Percentiles rank a stretch among this genome's conserved stretches.
phyloP scores from a whole-genome alignment of 129 eudicot genomes.

The Smallanthus sonchifolius region DNA sequence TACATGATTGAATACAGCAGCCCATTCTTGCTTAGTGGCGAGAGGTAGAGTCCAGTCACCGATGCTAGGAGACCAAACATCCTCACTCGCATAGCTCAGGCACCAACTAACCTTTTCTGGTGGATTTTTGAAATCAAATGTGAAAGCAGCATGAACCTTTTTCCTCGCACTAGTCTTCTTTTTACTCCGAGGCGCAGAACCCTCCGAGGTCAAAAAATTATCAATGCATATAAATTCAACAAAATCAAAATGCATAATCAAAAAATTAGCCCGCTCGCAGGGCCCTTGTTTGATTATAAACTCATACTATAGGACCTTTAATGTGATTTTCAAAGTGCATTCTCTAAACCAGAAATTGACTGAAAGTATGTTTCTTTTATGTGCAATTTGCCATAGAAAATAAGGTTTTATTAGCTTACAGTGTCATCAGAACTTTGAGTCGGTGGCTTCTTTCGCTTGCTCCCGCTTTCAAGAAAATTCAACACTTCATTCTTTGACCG shows the following conservation, averaged over 20 bases:
- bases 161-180: slow-evolving; percentile 37
- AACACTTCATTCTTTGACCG: too few species aligned
- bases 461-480: too few species aligned
- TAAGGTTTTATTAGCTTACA: too few species aligned
- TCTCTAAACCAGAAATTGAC: too few species aligned
- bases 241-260: background rate
- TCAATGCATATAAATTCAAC: background rate
- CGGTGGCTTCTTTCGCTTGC: too few species aligned
- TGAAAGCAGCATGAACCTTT: slow-evolving; percentile 27
- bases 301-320: too few species aligned
- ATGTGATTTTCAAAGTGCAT: too few species aligned
- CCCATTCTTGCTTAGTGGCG: slow-evolving; percentile 40
- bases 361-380: too few species aligned
- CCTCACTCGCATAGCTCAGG: slow-evolving; percentile 27
- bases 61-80: slow-evolving; percentile 41
- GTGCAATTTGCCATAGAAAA: too few species aligned
- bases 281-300: too few species aligned
- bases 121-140: slow-evolving; percentile 37
- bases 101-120: slow-evolving; percentile 40
- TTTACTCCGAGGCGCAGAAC: slow-evolving; percentile 30
- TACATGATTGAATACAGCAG: slow-evolving; percentile 33
- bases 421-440: too few species aligned
- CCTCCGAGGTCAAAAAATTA: slow-evolving; percentile 26
- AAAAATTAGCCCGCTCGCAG: too few species aligned
- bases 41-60: slow-evolving; percentile 29